Base-by-base conservation (phyloP, 1,139 yeast genomes). In the Taiozyma sp. region DNA sequence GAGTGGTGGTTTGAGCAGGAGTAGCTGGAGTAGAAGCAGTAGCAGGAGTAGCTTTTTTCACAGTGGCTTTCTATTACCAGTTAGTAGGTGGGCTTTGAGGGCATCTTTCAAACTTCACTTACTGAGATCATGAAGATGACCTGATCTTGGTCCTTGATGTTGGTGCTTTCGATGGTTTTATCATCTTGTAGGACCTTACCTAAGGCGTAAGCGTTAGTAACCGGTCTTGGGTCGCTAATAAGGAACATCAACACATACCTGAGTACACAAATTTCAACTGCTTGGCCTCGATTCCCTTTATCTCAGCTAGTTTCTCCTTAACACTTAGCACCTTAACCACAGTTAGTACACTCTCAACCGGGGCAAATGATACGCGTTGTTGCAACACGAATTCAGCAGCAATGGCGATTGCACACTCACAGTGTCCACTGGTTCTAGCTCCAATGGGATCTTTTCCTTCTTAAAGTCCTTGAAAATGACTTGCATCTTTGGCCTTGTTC, bases 251-350 rank as follows among this genome's bases (percentile, higher is more conserved):
- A 13, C 9, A 61, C 70, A 6, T 53, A 64, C 95, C 96, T 1
- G 97, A 89, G 68, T 86, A 93, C 53, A 95, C 96, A 63, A 93
- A 80, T 70, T 91, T 93, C 67, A 93, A 83, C 65, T 85, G 93
- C 7, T 80, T 69, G 3, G 82, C 79, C 37, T 86, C 95, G 62
- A 90, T 83, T 16, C 79, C 81, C 59, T 87, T 85, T 52, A 78
- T 74, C 39, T 74, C 70, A 10, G 91, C 95, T 50, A 93, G 76
- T 60, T 81, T 80, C 62, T 83, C 85, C 69, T 93, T 93, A 44
- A 86, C 82, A 41, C 82, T 75, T 34, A 77, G 72, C 37, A 91
- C 80, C 86, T 79, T 50, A 44, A 32, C 24, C 41, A 37, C 41
- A 37, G 41, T 37, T 37, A 37, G 24, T 37, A 37, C 14, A 19